A percentile compares a stretch with the other conserved stretches of the same genome.
Conservation (phyloP, 176 grass and related monocot species). For the Neostapfia colusana region DNA sequence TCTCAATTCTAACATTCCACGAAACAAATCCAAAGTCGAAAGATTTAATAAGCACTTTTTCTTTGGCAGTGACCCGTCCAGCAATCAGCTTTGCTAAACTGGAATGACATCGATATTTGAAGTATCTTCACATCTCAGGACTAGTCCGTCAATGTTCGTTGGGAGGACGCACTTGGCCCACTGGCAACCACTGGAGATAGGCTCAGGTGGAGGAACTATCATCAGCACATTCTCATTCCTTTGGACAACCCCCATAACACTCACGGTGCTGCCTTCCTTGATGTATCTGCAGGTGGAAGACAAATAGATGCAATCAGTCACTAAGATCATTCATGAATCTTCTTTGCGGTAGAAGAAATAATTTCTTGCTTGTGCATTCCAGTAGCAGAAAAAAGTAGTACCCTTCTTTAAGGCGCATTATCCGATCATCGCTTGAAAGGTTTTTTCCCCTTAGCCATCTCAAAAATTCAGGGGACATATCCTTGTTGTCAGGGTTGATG, state of each 20-base stretch:
- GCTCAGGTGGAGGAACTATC: conserved; percentile 80
- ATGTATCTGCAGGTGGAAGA: conserved; percentile 66
- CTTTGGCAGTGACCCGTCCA: conserved; percentile 32
- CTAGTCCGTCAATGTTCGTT: conserved; percentile 71
- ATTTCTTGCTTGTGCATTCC: conserved; percentile 20
- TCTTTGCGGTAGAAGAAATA: neutral
- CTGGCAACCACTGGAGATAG: conserved; percentile 80
- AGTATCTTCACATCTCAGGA: conserved; percentile 90
- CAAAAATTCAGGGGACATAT: conserved; percentile 86
- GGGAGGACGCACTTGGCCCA: conserved; percentile 75
- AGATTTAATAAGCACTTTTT: conserved; percentile 47
- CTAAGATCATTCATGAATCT: neutral
- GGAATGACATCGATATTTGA: conserved; percentile 88
- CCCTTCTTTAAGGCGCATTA: conserved; percentile 99
- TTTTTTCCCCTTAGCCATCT: conserved; percentile 85
- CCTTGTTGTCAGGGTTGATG: conserved; percentile 86
- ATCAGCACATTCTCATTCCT: conserved; percentile 88
- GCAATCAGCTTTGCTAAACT: conserved; percentile 46
- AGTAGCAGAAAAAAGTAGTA: conserved; percentile 37
- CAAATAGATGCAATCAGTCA: conserved; percentile 15
- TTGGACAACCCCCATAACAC: conserved; percentile 91
- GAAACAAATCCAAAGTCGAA: conserved; percentile 51
- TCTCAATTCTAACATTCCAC: conserved; percentile 47
- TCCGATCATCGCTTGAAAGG: conserved; percentile 75
- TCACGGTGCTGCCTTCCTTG: conserved; percentile 98